These are phyloP conservation scores for Saccharomyces hybrid DNA, from an alignment of 1,139 yeast genomes.

Conservation along the genomic window DNA sequence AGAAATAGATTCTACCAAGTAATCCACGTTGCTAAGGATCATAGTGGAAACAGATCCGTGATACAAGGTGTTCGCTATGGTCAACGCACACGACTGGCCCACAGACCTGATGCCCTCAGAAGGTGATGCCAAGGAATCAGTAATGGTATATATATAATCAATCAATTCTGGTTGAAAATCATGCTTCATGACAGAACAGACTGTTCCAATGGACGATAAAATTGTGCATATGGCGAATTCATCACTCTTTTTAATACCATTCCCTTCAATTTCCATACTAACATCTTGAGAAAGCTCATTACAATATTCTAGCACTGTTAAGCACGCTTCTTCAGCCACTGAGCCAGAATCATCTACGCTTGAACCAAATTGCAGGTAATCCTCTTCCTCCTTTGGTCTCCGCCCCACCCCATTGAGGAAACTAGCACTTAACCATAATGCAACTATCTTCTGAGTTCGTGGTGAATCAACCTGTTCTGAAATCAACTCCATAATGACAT, in stretches of 20 bases:
- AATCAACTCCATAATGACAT: neutral
- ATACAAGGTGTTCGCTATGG: slow-evolving; percentile 49
- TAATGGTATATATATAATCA: slow-evolving; percentile 48
- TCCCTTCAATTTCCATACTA: slow-evolving; percentile 11
- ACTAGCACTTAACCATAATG: slow-evolving; percentile 1
- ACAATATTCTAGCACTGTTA: slow-evolving; percentile 22
- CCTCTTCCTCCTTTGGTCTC: slow-evolving; percentile 13
- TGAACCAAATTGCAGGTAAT: slow-evolving; percentile 27
- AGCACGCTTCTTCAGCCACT: neutral
- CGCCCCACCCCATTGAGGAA: slow-evolving; percentile 9
- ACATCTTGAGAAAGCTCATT: slow-evolving; percentile 23
- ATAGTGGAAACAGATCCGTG: slow-evolving; percentile 47
- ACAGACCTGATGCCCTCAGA: slow-evolving; percentile 37
- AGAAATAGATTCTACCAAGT: slow-evolving; percentile 69
- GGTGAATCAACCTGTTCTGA: neutral
- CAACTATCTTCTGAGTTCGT: neutral
- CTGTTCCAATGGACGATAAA: slow-evolving; percentile 37
- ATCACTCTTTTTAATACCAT: slow-evolving; percentile 6
- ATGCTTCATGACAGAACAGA: slow-evolving; percentile 34
- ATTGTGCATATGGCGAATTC: slow-evolving; percentile 13
- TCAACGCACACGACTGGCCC: slow-evolving; percentile 40
- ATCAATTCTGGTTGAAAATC: slow-evolving; percentile 43
- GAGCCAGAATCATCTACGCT: neutral
- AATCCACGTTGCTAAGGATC: slow-evolving; percentile 66
- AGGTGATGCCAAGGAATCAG: slow-evolving; percentile 46